Evolutionary conservation across 805 yeast species (phyloP), one percentile per base, ranked within the genome.

Genomic region (Osmozyma mogii): DNA sequence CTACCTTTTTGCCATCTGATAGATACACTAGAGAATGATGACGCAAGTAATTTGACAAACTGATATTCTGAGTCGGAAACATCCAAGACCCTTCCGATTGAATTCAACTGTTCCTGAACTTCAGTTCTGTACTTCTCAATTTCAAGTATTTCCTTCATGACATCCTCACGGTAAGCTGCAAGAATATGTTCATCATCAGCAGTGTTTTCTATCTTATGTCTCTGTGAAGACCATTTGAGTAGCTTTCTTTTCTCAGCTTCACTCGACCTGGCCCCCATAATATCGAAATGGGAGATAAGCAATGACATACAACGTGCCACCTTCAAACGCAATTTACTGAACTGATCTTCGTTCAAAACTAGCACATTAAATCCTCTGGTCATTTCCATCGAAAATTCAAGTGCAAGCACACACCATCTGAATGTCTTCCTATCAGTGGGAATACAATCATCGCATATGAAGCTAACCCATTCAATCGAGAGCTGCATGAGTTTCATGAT

Each of bases 1-100:
- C 78, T 75, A 27, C 96, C 94, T 59, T 89, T 94, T 54, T 92
- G 96, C 98, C 98, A 92, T 55, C 95, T 76, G 39, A 92, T 85
- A 1, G 96, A 80, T 17, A 88, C 82, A 43, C 87, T 81, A 2
- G 95, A 81, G 46, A 87, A 77, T 0, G 94, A 80, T 0, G 95
- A 83, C 0, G 96, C 95, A 33, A 94, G 65, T 32, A 84, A 77
- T 2, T 92, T 72, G 26, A 92, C 70, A 46, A 79, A 84, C 52
- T 87, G 94, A 47, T 87, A 84, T 46, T 85, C 96, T 35, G 81
- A 75, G 47, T 84, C 88, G 3, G 82, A 72, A 32, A 81, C 88
- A 54, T 92, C 97, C 34, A 92, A 61, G 2, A 92, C 95, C 47
- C 87, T 75, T 24, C 98, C 98, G 24, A 84, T 82, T 15, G 74